These are phyloP conservation scores for Waitea zeae DNA, from an alignment of 1,284 basidiomycete genomes.

Conservation along the genomic window DNA sequence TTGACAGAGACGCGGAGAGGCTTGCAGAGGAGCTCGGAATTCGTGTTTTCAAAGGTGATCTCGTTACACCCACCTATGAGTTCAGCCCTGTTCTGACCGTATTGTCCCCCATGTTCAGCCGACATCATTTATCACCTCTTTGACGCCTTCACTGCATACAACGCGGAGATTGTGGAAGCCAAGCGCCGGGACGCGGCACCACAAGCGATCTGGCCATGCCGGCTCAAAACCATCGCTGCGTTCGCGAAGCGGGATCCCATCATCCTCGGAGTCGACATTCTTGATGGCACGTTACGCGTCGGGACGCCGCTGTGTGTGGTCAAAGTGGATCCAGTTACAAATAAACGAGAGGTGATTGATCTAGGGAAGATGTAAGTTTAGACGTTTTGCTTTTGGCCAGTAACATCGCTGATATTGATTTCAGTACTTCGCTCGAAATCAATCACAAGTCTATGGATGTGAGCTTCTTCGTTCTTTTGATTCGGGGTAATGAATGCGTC, in stretches of 20 bases:
- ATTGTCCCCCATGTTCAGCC: slow-evolving; percentile 25
- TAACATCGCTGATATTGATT: slow-evolving; percentile 3
- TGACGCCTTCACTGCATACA: slow-evolving; percentile 96
- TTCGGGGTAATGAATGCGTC: too few species aligned
- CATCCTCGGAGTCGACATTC: slow-evolving; percentile 92
- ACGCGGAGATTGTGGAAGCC: slow-evolving; percentile 84
- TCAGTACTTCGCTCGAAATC: slow-evolving; percentile 85
- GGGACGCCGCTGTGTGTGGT: slow-evolving; percentile 96
- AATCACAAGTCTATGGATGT: slow-evolving; percentile 78
- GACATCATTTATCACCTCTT: slow-evolving; percentile 99
- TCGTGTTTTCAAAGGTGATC: slow-evolving; percentile 82
- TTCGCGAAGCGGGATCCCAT: slow-evolving; percentile 98
- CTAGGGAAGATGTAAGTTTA: slow-evolving; percentile 82
- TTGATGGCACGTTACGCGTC: slow-evolving; percentile 84
- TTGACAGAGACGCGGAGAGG: slow-evolving; percentile 85
- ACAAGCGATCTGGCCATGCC: slow-evolving; percentile 94
- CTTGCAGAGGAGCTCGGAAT: slow-evolving; percentile 91
- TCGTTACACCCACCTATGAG: slow-evolving; percentile 5
- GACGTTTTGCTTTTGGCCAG: not conserved
- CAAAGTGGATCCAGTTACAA: slow-evolving; percentile 70
- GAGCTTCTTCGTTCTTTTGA: too few species aligned
- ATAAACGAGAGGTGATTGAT: slow-evolving; percentile 82
- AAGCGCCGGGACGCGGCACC: slow-evolving; percentile 86
- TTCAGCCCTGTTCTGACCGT: not conserved
- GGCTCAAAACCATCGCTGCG: slow-evolving; percentile 80